Percentiles rank a stretch among this genome's conserved stretches.
Conservation (phyloP, 1,139 yeast genomes). For the Blastobotrys illinoisensis region DNA sequence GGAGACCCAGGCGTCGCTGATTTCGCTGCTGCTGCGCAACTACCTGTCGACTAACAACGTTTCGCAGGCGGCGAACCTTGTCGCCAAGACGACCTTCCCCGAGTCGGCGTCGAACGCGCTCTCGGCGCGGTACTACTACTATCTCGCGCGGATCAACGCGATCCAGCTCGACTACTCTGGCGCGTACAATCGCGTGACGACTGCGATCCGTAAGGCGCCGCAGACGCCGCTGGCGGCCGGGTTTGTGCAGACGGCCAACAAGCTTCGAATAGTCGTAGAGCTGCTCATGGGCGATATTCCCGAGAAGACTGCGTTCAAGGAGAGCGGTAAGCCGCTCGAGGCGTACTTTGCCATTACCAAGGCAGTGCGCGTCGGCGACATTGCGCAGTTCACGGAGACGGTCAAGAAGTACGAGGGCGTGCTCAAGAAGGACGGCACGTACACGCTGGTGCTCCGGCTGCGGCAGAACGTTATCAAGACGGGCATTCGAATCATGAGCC, state of each 20-base stretch:
- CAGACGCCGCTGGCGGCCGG: slow-evolving; percentile 83
- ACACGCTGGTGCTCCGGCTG: slow-evolving; percentile 77
- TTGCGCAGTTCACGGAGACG: slow-evolving; percentile 73
- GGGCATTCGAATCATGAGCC: slow-evolving; percentile 88
- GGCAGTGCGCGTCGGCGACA: slow-evolving; percentile 91
- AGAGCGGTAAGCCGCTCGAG: slow-evolving; percentile 52
- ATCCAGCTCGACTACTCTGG: slow-evolving; percentile 89
- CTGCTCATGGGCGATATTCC: slow-evolving; percentile 96
- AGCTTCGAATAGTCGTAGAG: slow-evolving; percentile 82
- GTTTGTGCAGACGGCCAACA: slow-evolving; percentile 84
- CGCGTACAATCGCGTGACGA: slow-evolving; percentile 84
- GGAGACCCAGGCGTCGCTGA: slow-evolving; percentile 84
- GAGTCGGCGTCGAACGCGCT: slow-evolving; percentile 79
- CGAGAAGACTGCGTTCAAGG: slow-evolving; percentile 74
- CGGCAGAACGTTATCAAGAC: slow-evolving; percentile 98
- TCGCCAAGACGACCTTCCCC: slow-evolving; percentile 86
- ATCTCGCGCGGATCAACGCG: slow-evolving; percentile 82
- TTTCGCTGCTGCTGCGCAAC: slow-evolving; percentile 77
- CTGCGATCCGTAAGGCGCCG: slow-evolving; percentile 96
- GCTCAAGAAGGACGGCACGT: slow-evolving; percentile 73
- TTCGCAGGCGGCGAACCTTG: slow-evolving; percentile 81
- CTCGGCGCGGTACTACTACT: slow-evolving; percentile 87
- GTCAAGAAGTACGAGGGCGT: slow-evolving; percentile 56
- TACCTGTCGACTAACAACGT: slow-evolving; percentile 76
- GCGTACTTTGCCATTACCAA: slow-evolving; percentile 86